Evolutionary conservation across 768 basidiomycete species (phyloP).

Genomic region (Russula dissimulans): DNA sequence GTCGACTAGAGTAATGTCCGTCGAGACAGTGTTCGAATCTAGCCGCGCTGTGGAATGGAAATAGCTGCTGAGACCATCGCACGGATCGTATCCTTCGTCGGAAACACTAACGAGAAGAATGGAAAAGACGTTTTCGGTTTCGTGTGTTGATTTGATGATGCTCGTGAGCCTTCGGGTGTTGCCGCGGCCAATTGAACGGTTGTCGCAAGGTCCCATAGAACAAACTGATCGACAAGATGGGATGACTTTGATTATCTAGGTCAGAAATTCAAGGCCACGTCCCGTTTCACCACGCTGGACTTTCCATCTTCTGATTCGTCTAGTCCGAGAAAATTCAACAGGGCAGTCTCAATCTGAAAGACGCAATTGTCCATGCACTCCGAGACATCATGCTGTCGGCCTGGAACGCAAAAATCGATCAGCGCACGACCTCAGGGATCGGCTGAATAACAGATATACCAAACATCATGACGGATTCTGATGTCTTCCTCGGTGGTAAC

Average conservation of each 20-base stretch:
- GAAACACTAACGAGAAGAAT: constrained; percentile 90
- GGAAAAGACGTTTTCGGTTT: constrained; percentile 88
- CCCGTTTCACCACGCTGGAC: constrained; percentile 81
- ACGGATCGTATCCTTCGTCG: constrained; percentile 82
- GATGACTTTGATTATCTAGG: too few species aligned
- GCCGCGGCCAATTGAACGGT: constrained; percentile 36
- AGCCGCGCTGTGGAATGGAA: constrained; percentile 89
- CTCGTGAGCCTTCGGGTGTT: constrained; percentile 33
- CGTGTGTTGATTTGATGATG: constrained; percentile 58
- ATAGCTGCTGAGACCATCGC: constrained; percentile 87
- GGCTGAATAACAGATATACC: constrained; percentile 37
- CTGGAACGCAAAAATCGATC: constrained; percentile 29
- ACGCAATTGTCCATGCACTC: constrained; percentile 99
- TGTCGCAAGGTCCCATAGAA: constrained; percentile 89
- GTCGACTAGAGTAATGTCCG: too few species aligned
- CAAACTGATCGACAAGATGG: constrained; percentile 32
- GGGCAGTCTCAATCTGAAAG: constrained; percentile 93
- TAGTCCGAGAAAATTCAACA: constrained; percentile 61
- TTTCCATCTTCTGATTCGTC: constrained; percentile 43
- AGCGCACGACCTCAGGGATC: background rate
- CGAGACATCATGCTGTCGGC: constrained; percentile 94
- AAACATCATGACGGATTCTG: constrained; percentile 85
- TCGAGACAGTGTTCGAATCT: constrained; percentile 75
- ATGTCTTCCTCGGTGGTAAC: constrained; percentile 41
- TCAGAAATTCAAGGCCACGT: constrained; percentile 2